Evolutionary conservation across 2,329 filamentous ascomycete species (phyloP).

Genomic region (Tricladium varicosporioides): DNA sequence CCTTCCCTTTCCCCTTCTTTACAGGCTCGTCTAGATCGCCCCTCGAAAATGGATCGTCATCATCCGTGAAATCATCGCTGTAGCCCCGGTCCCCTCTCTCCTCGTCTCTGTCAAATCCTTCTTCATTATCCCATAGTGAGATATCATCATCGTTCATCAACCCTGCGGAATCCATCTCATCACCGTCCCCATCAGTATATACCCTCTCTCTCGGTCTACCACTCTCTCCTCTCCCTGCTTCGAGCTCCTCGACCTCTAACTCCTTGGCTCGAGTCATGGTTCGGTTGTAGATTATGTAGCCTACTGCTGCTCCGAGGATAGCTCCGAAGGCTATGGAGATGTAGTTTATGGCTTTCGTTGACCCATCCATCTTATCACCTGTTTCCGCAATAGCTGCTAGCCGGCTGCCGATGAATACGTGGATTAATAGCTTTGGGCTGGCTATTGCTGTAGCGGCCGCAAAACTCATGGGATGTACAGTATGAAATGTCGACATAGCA

Average conservation of each 20-base stretch:
- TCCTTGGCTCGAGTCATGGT: slow-evolving; percentile 63
- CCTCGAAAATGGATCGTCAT: slow-evolving; percentile 27
- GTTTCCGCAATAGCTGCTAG: slow-evolving; percentile 80
- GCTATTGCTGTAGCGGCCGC: slow-evolving; percentile 79
- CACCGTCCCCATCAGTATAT: slow-evolving; percentile 23
- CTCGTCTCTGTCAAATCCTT: slow-evolving; percentile 10
- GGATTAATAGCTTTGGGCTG: slow-evolving; percentile 82
- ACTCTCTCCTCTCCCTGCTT: slow-evolving; percentile 21
- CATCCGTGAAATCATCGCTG: slow-evolving; percentile 32
- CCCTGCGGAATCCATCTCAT: slow-evolving; percentile 24
- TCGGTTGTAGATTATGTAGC: slow-evolving; percentile 78
- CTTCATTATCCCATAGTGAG: slow-evolving; percentile 32
- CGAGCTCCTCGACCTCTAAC: slow-evolving; percentile 41
- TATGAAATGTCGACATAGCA: slow-evolving; percentile 90
- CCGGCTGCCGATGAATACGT: slow-evolving; percentile 86
- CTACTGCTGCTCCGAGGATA: slow-evolving; percentile 70
- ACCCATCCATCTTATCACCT: slow-evolving; percentile 76
- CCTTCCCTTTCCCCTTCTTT: background rate
- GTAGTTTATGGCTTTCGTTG: slow-evolving; percentile 81
- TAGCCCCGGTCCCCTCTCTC: slow-evolving; percentile 20
- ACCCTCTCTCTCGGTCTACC: slow-evolving; percentile 9
- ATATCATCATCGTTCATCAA: slow-evolving; percentile 36
- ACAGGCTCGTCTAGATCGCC: slow-evolving; percentile 22
- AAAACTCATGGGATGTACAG: slow-evolving; percentile 74
- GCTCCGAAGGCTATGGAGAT: slow-evolving; percentile 72